Evolutionary conservation across 225 moss, liverwort and hornwort genomes (phyloP).

Genomic region (Marchantia polymorpha): DNA sequence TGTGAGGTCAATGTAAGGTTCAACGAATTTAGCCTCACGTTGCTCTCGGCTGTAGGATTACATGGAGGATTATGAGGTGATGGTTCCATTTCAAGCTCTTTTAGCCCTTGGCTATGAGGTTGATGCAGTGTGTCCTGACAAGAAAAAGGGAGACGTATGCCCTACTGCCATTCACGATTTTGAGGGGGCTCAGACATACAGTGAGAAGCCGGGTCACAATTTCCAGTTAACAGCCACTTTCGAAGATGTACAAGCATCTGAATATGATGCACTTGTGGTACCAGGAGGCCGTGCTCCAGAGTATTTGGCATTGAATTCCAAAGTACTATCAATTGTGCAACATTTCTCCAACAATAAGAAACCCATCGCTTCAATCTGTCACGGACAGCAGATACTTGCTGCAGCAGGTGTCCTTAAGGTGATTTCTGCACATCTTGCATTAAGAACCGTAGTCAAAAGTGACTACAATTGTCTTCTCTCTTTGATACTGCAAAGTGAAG

Average conservation of each 20-base stretch:
- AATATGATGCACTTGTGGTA: conserved; percentile 79
- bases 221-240: conserved; percentile 77
- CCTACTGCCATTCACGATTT: conserved; percentile 95
- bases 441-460: neutral
- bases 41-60: conserved; percentile 56
- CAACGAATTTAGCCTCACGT: neutral
- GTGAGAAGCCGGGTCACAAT: conserved; percentile 94
- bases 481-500: neutral
- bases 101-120: conserved; percentile 72
- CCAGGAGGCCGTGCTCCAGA: conserved; percentile 97
- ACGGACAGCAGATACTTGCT: conserved; percentile 88
- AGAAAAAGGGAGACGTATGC: conserved; percentile 67
- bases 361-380: conserved; percentile 94
- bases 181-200: conserved; percentile 97
- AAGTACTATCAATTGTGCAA: conserved; percentile 61
- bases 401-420: conserved; percentile 94
- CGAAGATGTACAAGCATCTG: conserved; percentile 45
- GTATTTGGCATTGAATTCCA: conserved; percentile 68
- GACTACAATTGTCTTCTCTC: no score
- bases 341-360: conserved; percentile 58
- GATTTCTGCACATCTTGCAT: neutral
- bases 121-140: conserved; percentile 86
- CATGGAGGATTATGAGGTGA: conserved; percentile 97
- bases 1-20: no score
- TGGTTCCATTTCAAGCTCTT: conserved; percentile 90